Evolutionary conservation across 257 asterid species (phyloP).

Genomic region (Solanum chilense): DNA sequence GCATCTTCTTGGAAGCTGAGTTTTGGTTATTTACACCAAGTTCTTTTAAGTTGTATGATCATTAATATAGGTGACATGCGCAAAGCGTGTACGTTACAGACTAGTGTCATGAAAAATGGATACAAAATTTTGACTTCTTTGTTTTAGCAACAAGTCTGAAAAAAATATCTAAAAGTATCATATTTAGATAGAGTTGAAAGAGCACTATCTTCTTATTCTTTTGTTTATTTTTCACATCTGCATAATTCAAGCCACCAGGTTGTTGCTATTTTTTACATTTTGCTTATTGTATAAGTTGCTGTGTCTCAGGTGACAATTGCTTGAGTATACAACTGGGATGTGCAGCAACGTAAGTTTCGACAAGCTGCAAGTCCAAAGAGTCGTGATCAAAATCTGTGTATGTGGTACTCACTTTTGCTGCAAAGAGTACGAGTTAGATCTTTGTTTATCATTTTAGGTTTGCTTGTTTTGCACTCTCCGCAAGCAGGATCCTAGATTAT

Average conservation of each 20-base stretch:
- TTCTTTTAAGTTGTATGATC: neutral
- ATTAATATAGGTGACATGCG: neutral
- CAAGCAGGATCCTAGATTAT: neutral
- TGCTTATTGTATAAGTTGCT: neutral
- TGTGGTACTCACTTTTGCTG: neutral
- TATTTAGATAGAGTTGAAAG: neutral
- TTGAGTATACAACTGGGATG: too few species aligned
- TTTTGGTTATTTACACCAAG: neutral
- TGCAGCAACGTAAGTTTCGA: neutral
- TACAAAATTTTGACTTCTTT: neutral
- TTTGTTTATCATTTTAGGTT: neutral
- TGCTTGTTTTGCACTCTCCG: neutral
- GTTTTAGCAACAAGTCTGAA: neutral
- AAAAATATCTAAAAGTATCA: neutral
- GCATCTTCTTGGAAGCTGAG: neutral
- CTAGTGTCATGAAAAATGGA: neutral
- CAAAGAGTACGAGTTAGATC: conserved; percentile 3
- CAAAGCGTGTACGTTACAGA: neutral
- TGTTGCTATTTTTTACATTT: neutral
- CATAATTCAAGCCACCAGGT: neutral
- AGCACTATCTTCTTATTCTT: neutral
- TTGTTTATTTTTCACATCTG: neutral
- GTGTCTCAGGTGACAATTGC: too few species aligned
- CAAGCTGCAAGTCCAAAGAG: conserved; percentile 20
- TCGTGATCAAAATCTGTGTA: conserved; percentile 10